A percentile compares a stretch with the other conserved stretches of the same genome.
phyloP scores from a whole-genome alignment of 2,329 filamentous ascomycete genomes.

The Neodidymelliopsis sp. region DNA sequence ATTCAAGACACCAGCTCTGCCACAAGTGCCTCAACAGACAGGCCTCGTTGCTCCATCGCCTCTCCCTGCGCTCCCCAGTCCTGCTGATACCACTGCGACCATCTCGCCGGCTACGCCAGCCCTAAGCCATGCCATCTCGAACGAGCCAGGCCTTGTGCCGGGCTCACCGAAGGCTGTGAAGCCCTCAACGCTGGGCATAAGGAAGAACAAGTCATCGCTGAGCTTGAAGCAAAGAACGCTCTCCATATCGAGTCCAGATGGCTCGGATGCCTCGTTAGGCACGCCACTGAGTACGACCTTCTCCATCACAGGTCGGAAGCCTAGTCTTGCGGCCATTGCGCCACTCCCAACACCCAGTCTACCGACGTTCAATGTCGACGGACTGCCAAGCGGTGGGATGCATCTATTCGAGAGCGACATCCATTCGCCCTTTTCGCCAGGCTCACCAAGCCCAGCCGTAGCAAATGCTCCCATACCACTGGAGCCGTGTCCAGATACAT shows the following conservation, averaged over 20 bases:
- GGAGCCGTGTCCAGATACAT: conserved; percentile 90
- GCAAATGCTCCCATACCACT: conserved; percentile 76
- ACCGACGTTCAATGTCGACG: conserved; percentile 65
- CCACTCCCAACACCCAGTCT: conserved; percentile 74
- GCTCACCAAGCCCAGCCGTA: conserved; percentile 69
- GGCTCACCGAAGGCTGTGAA: conserved; percentile 47
- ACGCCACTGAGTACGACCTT: conserved; percentile 78
- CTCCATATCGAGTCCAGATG: conserved; percentile 67
- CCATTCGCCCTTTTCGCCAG: conserved; percentile 69
- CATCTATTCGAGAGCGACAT: conserved; percentile 87
- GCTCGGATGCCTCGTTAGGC: conserved; percentile 71
- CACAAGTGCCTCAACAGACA: conserved; percentile 35
- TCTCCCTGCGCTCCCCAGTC: conserved; percentile 48
- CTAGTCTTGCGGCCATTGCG: conserved; percentile 65
- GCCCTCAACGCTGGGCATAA: conserved; percentile 44
- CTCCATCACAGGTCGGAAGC: conserved; percentile 56
- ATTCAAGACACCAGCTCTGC: conserved; percentile 44
- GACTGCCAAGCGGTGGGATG: conserved; percentile 70
- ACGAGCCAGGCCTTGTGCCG: conserved; percentile 51
- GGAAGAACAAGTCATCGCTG: conserved; percentile 61
- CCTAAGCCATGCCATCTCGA: conserved; percentile 51
- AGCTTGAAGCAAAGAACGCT: conserved; percentile 78
- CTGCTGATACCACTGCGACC: conserved; percentile 52
- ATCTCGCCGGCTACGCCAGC: conserved; percentile 49
- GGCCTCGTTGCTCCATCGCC: conserved; percentile 42